These are phyloP conservation scores for Aspergillus sp. DNA, from an alignment of 2,329 filamentous ascomycete genomes.

Conservation along the genomic window DNA sequence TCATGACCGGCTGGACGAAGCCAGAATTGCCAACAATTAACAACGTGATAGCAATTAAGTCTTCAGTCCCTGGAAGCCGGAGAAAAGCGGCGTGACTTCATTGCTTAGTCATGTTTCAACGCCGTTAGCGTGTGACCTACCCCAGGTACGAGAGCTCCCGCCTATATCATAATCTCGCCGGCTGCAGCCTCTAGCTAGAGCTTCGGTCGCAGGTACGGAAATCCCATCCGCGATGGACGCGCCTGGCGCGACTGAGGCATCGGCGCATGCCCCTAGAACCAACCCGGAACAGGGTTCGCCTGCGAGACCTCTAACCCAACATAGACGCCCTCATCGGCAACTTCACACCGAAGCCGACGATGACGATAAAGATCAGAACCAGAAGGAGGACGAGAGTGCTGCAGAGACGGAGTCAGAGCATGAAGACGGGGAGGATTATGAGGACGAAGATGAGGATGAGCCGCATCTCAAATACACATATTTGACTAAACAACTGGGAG, in stretches of 20 bases:
- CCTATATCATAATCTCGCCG: conserved; percentile 14
- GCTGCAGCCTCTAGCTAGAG: conserved; percentile 10
- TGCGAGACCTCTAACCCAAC: conserved; percentile 2
- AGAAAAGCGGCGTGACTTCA: conserved; percentile 2
- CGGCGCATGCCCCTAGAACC: conserved; percentile 23
- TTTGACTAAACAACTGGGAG: conserved; percentile 74
- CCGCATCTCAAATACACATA: conserved; percentile 91
- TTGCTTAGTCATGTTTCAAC: conserved; percentile 12
- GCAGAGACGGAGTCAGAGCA: conserved; percentile 38
- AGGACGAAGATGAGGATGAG: conserved; percentile 88
- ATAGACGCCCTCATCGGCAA: conserved; percentile 5
- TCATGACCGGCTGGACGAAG: background rate
- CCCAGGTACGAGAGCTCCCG: conserved; percentile 14
- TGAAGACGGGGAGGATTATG: conserved; percentile 67
- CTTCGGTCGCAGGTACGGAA: conserved; percentile 26
- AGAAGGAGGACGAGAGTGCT: conserved; percentile 23
- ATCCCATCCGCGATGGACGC: conserved; percentile 37
- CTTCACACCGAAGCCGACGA: conserved; percentile 8
- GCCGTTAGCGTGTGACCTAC: conserved; percentile 9
- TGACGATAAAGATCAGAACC: conserved; percentile 19
- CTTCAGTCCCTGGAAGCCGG: background rate
- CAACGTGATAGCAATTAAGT: background rate
- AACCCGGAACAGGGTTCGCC: conserved; percentile 19
- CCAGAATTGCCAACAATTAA: background rate
- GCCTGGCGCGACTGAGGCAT: conserved; percentile 34